phyloP scores from a whole-genome alignment of 202 grass and related monocot genomes.

The Panicum virgatum region DNA sequence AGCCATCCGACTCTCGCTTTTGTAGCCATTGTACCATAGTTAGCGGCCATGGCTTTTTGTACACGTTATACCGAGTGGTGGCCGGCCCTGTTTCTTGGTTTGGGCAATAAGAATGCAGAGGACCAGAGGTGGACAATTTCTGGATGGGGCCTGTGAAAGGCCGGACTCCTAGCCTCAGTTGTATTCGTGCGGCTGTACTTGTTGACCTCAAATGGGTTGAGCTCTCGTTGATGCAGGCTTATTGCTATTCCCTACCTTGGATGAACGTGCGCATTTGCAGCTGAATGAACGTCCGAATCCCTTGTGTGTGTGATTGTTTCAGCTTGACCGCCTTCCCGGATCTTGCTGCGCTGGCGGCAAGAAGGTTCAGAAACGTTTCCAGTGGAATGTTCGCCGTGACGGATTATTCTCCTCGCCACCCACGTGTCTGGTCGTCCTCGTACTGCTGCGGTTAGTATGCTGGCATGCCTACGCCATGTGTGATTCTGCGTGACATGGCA shows the following conservation, averaged over 20 bases:
- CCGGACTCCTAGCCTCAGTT: conserved; percentile 3
- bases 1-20: conserved; percentile 23
- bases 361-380: conserved; percentile 23
- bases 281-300: not conserved
- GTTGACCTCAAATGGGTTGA: conserved; percentile 14
- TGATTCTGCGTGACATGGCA: too few species aligned
- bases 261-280: not conserved
- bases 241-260: not conserved
- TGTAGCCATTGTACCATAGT: conserved; percentile 45
- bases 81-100: conserved; percentile 12
- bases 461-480: not conserved
- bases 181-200: conserved; percentile 11
- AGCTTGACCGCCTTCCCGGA: conserved; percentile 19
- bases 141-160: not conserved
- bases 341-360: conserved; percentile 5
- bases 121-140: conserved; percentile 31
- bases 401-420: not conserved
- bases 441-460: too few species aligned
- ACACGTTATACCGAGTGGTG: not conserved
- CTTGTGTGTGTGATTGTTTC: not conserved
- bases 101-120: conserved; percentile 46
- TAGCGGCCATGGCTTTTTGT: conserved; percentile 30
- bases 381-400: conserved; percentile 8
- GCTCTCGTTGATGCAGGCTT: not conserved
- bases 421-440: not conserved